Evolutionary conservation across 805 yeast species (phyloP), one percentile per base, ranked within the genome.

Genomic region (Zygosaccharomyces pseudorouxii): DNA sequence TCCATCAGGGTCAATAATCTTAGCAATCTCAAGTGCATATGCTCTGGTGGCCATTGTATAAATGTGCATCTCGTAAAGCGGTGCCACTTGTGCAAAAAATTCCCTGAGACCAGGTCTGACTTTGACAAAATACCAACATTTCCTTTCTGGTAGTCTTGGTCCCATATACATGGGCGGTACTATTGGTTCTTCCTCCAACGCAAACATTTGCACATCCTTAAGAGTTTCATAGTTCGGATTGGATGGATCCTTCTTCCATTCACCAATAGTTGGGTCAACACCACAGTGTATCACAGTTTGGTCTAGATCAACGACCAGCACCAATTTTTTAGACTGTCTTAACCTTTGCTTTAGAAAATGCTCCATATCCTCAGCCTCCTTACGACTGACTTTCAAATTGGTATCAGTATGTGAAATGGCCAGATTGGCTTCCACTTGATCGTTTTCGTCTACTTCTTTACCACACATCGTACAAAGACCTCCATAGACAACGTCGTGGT

Each of bases 1-100:
- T 1, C 95, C 96, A 14, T 78, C 80, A 0, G 99, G 99, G 63
- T 93, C 99, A 41, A 93, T 89, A 30, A 93, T 84, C 49, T 81
- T 80, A 28, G 98, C 95, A 54, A 93, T 87, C 22, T 89, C 86
- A 42, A 81, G 75, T 0, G 99, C 99, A 67, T 93, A 93, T 25
- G 92, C 83, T 55, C 96, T 74, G 4, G 99, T 93, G 7, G 98
- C 99, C 99, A 93, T 93, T 4, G 99, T 93, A 66, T 93, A 93
- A 35, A 93, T 87, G 63, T 93, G 99, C 74, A 93, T 71, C 68
- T 93, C 98, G 64, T 85, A 93, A 40, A 77, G 69, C 42, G 82
- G 68, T 5, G 84, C 71, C 43, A 88, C 77, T 42, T 74, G 73
- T 44, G 76, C 78, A 45, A 93, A 74, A 63, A 93, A 93, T 45